Evolutionary conservation across 2,329 filamentous ascomycete genomes (phyloP), one percentile per base, ranked within the genome.

Genomic region (Hypoxylon sp.): DNA sequence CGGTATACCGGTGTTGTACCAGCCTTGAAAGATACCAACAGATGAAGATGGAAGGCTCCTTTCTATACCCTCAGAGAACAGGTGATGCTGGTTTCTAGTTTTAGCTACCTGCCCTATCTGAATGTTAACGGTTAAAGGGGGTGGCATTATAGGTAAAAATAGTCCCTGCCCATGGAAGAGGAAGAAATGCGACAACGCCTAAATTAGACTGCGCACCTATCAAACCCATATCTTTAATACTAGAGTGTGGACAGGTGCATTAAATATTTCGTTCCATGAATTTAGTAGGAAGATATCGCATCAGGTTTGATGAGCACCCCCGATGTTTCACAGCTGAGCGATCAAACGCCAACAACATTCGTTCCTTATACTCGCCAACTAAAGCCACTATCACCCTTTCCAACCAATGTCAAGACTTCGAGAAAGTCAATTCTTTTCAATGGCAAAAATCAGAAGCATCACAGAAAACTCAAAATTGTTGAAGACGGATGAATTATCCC

Each of bases 291-390:
- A 53, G 9, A 42, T 42, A 24, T 13, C n/a, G 31, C 55, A 26
- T 52, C 33, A 33, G 26, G 59, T 63, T 60, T 60, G 59, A 66
- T 65, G 26, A 5, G 11, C 61, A 10, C 10, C 50, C 19, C 52
- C 33, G 39, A 53, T 14, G 66, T 69, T 66, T 69, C 66, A 66
- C 29, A 8, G 48, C 33, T 53, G 6, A 66, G 59, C 62, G 62
- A 69, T 63, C 66, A 69, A 39, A 63, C 62, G 17, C 33, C 22
- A n/a, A 47, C 14, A 24, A 46, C 3, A 52, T 39, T 26, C 10
- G 2, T 31, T 59, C n/a, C 14, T 24, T 2, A 10, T 5, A 24
- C 5, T 57, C 22, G 13, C 26, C 39, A 46, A 22, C 13, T 24
- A 24, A 22, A 19, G 44, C 10, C 5, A 44, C 17, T 9, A 44